Percentiles rank a stretch among this genome's conserved stretches.
Conservation (phyloP, 2,329 filamentous ascomycete species). For the Colletotrichum sojae region DNA sequence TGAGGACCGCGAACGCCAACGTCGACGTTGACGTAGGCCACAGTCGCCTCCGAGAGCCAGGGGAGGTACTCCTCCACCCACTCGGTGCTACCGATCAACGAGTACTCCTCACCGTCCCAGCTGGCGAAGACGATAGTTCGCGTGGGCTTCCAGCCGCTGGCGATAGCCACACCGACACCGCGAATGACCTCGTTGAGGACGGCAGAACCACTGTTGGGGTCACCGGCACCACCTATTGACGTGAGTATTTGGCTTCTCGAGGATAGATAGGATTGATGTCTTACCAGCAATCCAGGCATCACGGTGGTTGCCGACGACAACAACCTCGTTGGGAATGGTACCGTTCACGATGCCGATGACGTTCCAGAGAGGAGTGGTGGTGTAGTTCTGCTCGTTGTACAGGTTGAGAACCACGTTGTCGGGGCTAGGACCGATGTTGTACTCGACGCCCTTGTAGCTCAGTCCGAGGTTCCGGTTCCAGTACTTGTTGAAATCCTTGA, state of each 20-base stretch:
- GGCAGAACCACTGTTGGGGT: conserved; percentile 87
- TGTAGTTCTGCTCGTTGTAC: conserved; percentile 85
- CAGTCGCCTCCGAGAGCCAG: conserved; percentile 80
- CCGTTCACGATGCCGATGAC: conserved; percentile 95
- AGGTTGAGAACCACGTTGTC: conserved; percentile 79
- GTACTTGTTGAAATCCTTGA: conserved; percentile 78
- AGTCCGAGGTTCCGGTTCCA: conserved; percentile 82
- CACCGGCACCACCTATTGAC: conserved; percentile 78
- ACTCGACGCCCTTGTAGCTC: conserved; percentile 83
- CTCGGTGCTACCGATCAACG: conserved; percentile 87
- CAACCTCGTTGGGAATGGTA: conserved; percentile 84
- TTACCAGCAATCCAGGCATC: conserved; percentile 83
- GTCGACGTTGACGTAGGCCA: conserved; percentile 91
- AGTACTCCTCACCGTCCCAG: conserved; percentile 90
- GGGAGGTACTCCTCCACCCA: conserved; percentile 93
- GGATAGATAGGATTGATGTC: not conserved
- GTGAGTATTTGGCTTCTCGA: not conserved
- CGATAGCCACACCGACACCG: conserved; percentile 79
- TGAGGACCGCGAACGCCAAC: conserved; percentile 76
- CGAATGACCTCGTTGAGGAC: conserved; percentile 84
- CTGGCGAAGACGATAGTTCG: conserved; percentile 92
- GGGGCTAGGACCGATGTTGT: conserved; percentile 88
- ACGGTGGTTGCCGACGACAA: conserved; percentile 92
- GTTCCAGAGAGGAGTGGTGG: conserved; percentile 88
- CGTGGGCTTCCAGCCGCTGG: conserved; percentile 72